phyloP scores from a whole-genome alignment of 495 filamentous ascomycete species.

The Aspergillus haitiensis region DNA sequence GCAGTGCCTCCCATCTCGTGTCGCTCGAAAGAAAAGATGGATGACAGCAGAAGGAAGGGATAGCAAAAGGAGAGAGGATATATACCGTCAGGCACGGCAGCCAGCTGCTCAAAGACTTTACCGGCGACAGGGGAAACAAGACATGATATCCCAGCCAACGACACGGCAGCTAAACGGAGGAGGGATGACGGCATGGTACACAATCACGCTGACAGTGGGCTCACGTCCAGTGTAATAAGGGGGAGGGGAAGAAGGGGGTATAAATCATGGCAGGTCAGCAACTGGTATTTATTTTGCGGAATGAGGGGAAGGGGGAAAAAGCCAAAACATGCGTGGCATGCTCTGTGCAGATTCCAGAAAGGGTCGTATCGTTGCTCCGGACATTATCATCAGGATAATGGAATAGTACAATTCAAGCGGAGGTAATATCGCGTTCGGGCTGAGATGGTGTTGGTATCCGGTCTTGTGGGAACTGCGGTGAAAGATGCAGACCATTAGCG shows the following conservation, averaged over 20 bases:
- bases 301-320: not conserved
- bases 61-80: constrained; percentile 10
- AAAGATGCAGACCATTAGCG: too few species aligned
- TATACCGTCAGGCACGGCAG: constrained; percentile 39
- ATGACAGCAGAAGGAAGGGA: not conserved
- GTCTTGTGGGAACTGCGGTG: too few species aligned
- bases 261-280: not conserved
- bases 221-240: too few species aligned
- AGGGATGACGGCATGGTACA: constrained; percentile 32
- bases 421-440: too few species aligned
- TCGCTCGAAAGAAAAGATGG: not conserved
- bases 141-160: constrained; percentile 44
- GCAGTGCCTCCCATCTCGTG: too few species aligned
- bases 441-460: too few species aligned
- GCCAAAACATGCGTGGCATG: not conserved
- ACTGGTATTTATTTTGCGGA: not conserved
- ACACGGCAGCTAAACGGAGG: constrained; percentile 35
- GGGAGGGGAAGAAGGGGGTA: not conserved
- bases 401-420: too few species aligned
- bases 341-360: not conserved
- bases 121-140: constrained; percentile 37
- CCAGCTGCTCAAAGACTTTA: constrained; percentile 42
- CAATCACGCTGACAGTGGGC: not conserved
- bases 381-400: too few species aligned
- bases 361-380: too few species aligned